Conservation (phyloP, 768 basidiomycete genomes). For the Lanmaoa rubissima region DNA sequence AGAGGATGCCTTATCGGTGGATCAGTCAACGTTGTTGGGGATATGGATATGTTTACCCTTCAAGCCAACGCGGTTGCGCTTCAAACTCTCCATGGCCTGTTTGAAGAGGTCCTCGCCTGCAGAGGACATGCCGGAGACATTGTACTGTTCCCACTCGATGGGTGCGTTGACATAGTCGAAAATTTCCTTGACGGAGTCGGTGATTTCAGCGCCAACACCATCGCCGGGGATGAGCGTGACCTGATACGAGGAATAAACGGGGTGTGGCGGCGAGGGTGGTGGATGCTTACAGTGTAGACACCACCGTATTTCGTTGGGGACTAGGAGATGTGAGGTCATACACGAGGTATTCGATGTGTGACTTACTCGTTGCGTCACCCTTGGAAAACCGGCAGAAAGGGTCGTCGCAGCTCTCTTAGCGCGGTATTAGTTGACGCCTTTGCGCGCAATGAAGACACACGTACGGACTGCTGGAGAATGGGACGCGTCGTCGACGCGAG, state of each 20-base stretch:
- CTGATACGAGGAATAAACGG: constrained; percentile 41
- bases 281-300: constrained; percentile 73
- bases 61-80: constrained; percentile 95
- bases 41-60: constrained; percentile 63
- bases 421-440: constrained; percentile 1
- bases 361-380: constrained; percentile 66
- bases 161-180: constrained; percentile 97
- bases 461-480: constrained; percentile 48
- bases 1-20: constrained; percentile 77
- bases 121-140: constrained; percentile 95
- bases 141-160: constrained; percentile 98
- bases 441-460: constrained; percentile 25
- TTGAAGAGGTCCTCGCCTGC: constrained; percentile 94
- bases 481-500: constrained; percentile 57
- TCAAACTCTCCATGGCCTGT: constrained; percentile 96
- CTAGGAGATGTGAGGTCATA: constrained; percentile 39
- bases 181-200: constrained; percentile 98
- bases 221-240: constrained; percentile 98
- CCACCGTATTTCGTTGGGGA: constrained; percentile 89
- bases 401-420: constrained; percentile 69
- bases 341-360: neutral
- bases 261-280: constrained; percentile 1
- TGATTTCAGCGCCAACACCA: constrained; percentile 95
- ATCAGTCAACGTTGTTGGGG: constrained; percentile 3
- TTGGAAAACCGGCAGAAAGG: constrained; percentile 76